Conservation (phyloP, 2,329 filamentous ascomycete species). For the Xylariomycetidae sp. region DNA sequence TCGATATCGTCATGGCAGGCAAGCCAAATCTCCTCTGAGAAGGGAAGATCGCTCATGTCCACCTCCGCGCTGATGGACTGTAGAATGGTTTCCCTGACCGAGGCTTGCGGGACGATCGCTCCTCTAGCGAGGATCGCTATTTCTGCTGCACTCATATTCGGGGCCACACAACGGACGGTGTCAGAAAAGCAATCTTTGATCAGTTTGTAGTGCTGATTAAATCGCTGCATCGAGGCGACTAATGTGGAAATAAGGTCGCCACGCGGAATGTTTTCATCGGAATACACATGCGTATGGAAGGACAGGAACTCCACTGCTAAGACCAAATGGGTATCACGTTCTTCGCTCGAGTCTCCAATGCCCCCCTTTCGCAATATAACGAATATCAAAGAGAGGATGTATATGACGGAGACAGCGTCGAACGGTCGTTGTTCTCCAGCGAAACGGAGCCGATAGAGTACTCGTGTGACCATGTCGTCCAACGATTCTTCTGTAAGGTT, state of each 20-base stretch:
- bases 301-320: constrained; percentile 83
- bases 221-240: constrained; percentile 78
- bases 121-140: constrained; percentile 73
- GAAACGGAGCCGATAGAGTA: constrained; percentile 87
- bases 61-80: constrained; percentile 90
- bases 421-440: constrained; percentile 91
- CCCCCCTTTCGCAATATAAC: constrained; percentile 75
- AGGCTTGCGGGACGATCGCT: constrained; percentile 70
- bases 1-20: constrained; percentile 85
- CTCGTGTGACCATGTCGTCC: constrained; percentile 77
- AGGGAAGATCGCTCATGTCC: constrained; percentile 81
- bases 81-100: constrained; percentile 78
- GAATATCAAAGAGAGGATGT: constrained; percentile 78
- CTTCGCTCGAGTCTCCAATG: constrained; percentile 67
- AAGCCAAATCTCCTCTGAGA: constrained; percentile 89
- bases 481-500: constrained; percentile 76
- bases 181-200: constrained; percentile 91
- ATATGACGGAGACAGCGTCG: constrained; percentile 81
- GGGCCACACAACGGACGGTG: constrained; percentile 76
- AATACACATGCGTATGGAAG: constrained; percentile 79
- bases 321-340: constrained; percentile 83
- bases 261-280: constrained; percentile 71
- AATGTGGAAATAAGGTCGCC: constrained; percentile 67
- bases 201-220: constrained; percentile 90
- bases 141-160: constrained; percentile 71